Conservation (phyloP, 1,284 basidiomycete species). For the Ganoderma lucidum region DNA sequence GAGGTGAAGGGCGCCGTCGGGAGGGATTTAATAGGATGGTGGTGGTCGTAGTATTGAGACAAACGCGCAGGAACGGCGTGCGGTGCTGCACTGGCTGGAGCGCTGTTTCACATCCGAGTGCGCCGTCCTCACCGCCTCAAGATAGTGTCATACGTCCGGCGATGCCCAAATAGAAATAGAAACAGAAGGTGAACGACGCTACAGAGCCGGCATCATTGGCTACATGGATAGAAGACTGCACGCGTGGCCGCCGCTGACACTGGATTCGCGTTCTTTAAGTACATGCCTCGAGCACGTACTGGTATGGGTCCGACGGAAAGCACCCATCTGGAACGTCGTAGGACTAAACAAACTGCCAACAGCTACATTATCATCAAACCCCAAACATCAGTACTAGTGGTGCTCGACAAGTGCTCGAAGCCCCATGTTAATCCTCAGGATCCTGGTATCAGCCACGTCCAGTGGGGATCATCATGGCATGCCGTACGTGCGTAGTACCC, state of each 20-base stretch:
- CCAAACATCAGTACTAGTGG: not conserved
- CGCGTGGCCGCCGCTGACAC: not conserved
- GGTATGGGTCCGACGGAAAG: not conserved
- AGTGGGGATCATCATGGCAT: not conserved
- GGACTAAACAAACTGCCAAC: too few relatives aligned
- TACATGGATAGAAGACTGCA: not conserved
- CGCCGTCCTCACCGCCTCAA: conserved; percentile 24
- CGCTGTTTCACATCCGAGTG: conserved; percentile 20
- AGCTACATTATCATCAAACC: too few relatives aligned
- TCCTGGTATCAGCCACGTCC: too few relatives aligned
- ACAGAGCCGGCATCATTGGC: not conserved
- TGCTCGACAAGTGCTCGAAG: too few relatives aligned
- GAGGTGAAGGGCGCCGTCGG: conserved; percentile 9
- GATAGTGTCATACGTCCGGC: not conserved
- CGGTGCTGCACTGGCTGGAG: conserved; percentile 32
- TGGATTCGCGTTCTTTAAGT: not conserved
- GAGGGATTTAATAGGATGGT: conserved; percentile 19
- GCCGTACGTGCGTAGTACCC: not conserved
- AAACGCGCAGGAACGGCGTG: conserved; percentile 30
- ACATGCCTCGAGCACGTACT: too few relatives aligned
- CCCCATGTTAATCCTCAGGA: too few relatives aligned
- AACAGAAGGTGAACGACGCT: not conserved
- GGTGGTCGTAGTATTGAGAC: conserved; percentile 19
- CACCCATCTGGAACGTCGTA: not conserved
- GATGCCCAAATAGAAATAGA: conserved; percentile 8